Evolutionary conservation across 2,329 filamentous ascomycete genomes (phyloP).

Genomic region (Monilinia fructicola): DNA sequence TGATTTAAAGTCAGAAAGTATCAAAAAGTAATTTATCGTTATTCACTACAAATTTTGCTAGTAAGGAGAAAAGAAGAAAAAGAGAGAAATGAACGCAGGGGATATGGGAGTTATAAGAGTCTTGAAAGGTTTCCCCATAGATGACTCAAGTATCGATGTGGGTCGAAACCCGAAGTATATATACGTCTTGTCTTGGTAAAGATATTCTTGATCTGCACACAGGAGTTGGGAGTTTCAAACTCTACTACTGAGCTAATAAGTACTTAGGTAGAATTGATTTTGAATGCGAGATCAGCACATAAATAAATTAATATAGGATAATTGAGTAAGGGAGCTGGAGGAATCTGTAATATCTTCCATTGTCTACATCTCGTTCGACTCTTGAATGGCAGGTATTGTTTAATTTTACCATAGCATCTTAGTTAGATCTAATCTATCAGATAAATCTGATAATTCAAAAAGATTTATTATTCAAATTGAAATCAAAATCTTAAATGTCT

Average conservation of each 20-base stretch:
- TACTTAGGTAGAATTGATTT: neutral
- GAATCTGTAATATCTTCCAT: no score
- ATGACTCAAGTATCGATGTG: no score
- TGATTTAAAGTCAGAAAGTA: neutral
- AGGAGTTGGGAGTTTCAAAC: no score
- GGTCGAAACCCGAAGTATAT: neutral
- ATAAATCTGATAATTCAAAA: neutral
- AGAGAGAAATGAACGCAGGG: neutral
- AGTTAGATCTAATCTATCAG: neutral
- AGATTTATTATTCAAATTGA: neutral
- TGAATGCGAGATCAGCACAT: neutral
- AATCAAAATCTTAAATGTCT: neutral
- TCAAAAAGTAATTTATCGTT: neutral
- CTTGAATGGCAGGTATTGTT: neutral
- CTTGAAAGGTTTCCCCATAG: no score
- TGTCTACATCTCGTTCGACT: no score
- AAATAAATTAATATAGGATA: neutral
- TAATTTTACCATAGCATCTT: neutral
- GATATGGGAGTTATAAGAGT: neutral
- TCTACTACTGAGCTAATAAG: neutral
- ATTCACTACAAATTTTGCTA: neutral
- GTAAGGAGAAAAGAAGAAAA: slow-evolving; percentile 1
- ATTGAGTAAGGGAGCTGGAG: neutral
- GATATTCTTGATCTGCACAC: no score
- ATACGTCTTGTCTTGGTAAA: neutral